A percentile compares a stretch with the other conserved stretches of the same genome.
Conservation (phyloP, 208 protist species). For the Strigomonas galati region DNA sequence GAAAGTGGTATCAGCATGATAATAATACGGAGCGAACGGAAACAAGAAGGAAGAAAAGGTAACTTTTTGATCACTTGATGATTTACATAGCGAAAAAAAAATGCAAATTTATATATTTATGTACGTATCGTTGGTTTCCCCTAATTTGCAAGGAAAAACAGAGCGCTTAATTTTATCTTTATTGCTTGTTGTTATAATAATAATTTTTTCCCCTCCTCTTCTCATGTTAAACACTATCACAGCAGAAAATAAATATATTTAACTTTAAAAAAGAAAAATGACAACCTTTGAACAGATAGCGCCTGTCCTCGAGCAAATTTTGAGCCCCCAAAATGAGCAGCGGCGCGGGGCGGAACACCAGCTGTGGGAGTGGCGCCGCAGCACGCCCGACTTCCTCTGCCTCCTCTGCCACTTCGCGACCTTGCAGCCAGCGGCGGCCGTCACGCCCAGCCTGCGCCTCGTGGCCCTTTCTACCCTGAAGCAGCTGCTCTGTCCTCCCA, state of each 20-base stretch:
- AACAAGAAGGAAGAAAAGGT: no score
- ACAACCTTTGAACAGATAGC: conserved; percentile 13
- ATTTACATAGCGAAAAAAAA: no score
- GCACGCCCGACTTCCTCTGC: conserved; percentile 24
- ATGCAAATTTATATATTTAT: no score
- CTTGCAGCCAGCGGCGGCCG: background rate
- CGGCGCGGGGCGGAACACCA: conserved; percentile 36
- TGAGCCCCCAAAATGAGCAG: conserved; percentile 44
- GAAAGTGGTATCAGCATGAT: no score
- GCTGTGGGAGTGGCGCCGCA: conserved; percentile 28
- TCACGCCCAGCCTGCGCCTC: conserved; percentile 7
- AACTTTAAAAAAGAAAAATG: conserved; percentile 1
- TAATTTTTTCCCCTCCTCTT: background rate
- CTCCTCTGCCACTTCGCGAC: conserved; percentile 12
- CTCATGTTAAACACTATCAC: no score
- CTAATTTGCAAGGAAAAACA: no score
- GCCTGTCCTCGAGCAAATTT: conserved; percentile 28
- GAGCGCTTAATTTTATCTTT: no score
- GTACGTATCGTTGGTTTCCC: no score
- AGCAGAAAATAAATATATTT: conserved; percentile 10
- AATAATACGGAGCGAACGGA: no score
- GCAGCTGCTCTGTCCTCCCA: conserved; percentile 15
- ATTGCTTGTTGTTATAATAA: background rate
- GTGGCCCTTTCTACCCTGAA: conserved; percentile 49
- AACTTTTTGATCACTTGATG: no score